A percentile compares a stretch with the other conserved stretches of the same genome.
Conservation (phyloP, 2,329 filamentous ascomycete species). For the Lasiodiplodia theobromae region DNA sequence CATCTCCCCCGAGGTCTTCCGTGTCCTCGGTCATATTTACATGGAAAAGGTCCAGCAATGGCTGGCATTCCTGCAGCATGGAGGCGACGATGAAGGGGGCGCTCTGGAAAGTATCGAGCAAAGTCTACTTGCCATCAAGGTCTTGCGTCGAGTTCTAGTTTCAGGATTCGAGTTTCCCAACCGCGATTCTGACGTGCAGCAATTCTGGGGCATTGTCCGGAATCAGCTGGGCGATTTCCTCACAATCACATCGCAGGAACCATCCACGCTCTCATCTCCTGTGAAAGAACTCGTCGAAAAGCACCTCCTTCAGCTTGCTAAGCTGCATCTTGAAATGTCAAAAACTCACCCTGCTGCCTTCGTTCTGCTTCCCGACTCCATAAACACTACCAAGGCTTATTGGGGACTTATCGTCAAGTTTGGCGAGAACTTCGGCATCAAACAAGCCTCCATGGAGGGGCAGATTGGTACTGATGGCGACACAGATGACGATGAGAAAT, state of each 20-base stretch:
- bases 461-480: slow-evolving; percentile 53
- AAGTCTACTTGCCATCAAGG: slow-evolving; percentile 80
- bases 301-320: slow-evolving; percentile 88
- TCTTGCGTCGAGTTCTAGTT: slow-evolving; percentile 78
- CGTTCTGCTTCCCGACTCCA: slow-evolving; percentile 78
- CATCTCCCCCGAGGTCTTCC: slow-evolving; percentile 83
- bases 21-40: slow-evolving; percentile 80
- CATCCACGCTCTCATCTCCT: slow-evolving; percentile 55
- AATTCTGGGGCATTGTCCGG: slow-evolving; percentile 82
- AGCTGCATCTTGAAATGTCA: slow-evolving; percentile 88
- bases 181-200: slow-evolving; percentile 74
- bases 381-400: slow-evolving; percentile 80
- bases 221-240: slow-evolving; percentile 81
- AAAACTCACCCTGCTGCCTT: slow-evolving; percentile 82
- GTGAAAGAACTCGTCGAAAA: slow-evolving; percentile 75
- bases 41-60: slow-evolving; percentile 74
- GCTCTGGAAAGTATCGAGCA: slow-evolving; percentile 73
- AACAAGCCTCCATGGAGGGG: slow-evolving; percentile 38
- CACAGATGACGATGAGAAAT: slow-evolving; percentile 55
- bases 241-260: slow-evolving; percentile 64
- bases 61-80: slow-evolving; percentile 66
- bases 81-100: slow-evolving; percentile 64
- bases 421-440: slow-evolving; percentile 73
- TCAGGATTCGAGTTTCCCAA: slow-evolving; percentile 85
- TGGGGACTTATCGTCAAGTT: slow-evolving; percentile 83